Base-by-base conservation (phyloP, 352 stramenopile species). In the Globisporangium acanthophoron region DNA sequence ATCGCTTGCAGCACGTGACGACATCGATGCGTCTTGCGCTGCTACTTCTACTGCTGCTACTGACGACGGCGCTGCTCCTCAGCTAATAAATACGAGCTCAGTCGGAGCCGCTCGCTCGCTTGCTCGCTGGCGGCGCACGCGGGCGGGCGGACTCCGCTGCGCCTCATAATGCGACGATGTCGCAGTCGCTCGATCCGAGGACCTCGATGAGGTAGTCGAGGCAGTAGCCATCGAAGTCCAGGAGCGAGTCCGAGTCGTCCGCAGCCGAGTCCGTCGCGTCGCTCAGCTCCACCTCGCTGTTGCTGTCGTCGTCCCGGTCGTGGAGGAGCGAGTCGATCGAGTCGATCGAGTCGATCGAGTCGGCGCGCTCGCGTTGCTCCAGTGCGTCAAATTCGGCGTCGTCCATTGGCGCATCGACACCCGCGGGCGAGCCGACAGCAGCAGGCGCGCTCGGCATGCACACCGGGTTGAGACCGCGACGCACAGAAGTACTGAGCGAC, bases 181-280 rank as follows among this genome's bases (percentile, higher is more conserved):
- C 54, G 20, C 31, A 43, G 21, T 59, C 54, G 51, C 37, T 43
- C 2, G 51, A 15, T 0, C 49, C 56, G 24, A 62, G 49, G 35
- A 62, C 31, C 27, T 62, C 47, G 24, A 62, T 50, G 11, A 62
- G 40, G 40, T 62, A 62, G 48, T 62, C 56, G 56, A 62, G 56
- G 49, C 27, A 62, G 40, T 56, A 56, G 39, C 41, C 48, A n/a
- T 62, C 56, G 33, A 56, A 59, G 54, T 59, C 54, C 7, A 59
- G 33, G 20, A 56, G 56, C 29, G n/a, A 33, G 46, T 59, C 44
- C 11, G 37, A 49, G 56, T 62, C 49, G 18, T 46, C 39, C 13
- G 18, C 54, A 43, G 21, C 54, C 44, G 33, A 49, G 44, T 54
- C 55, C 18, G 55, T 56, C 9, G 29, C 31, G 39, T 43, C 31